Percentiles rank a stretch among this genome's conserved stretches.
These are phyloP conservation scores for Babesia ovata DNA, from an alignment of 169 alveolate species.

Conservation along the genomic window DNA sequence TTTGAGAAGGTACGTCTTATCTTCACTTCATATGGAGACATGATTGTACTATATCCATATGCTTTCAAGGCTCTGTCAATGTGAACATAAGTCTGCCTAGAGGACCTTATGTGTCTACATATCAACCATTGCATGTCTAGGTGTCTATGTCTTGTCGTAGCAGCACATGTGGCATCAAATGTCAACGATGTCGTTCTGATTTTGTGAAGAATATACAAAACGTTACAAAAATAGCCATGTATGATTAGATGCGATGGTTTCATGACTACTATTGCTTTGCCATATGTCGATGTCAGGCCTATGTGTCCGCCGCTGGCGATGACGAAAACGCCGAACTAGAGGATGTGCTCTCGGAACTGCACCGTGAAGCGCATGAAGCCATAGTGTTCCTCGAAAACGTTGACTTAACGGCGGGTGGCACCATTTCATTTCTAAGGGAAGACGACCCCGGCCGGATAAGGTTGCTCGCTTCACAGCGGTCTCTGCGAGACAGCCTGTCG, in stretches of 20 bases:
- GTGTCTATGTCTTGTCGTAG: too few relatives aligned
- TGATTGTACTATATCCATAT: too few relatives aligned
- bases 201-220: neutral
- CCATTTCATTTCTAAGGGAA: neutral
- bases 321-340: neutral
- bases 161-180: too few relatives aligned
- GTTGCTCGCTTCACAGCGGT: constrained; percentile 4
- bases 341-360: neutral
- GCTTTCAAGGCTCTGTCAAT: too few relatives aligned
- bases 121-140: too few relatives aligned
- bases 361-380: constrained; percentile 20
- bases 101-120: too few relatives aligned
- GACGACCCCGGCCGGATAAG: constrained; percentile 4
- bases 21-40: neutral
- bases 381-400: constrained; percentile 17
- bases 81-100: too few relatives aligned
- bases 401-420: neutral
- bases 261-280: neutral
- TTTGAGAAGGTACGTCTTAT: constrained; percentile 33
- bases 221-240: neutral
- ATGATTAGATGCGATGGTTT: neutral
- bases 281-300: neutral
- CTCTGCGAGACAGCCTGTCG: constrained; percentile 1
- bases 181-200: too few relatives aligned
- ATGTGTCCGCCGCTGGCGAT: neutral